These are phyloP conservation scores for Backusella circina DNA, from an alignment of 192 early-diverging fungal genomes.

Conservation along the genomic window DNA sequence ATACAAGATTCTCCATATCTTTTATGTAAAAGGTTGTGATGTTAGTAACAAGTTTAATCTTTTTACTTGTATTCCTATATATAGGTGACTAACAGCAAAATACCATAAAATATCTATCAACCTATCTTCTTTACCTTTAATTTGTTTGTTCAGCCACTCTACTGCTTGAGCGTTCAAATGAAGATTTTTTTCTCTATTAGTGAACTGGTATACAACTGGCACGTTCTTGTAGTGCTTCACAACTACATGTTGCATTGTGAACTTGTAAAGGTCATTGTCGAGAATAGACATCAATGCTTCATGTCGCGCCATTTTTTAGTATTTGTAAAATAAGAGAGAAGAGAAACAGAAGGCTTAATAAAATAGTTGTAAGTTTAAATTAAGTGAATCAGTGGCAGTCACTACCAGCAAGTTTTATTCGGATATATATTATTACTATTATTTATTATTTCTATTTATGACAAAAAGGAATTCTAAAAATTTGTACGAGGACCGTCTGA, in stretches of 20 bases:
- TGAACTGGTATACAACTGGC: constrained; percentile 60
- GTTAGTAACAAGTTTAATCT: neutral
- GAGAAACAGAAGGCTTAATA: neutral
- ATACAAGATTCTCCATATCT: constrained; percentile 42
- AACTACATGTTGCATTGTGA: constrained; percentile 79
- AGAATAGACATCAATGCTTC: constrained; percentile 52
- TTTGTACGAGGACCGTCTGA: constrained; percentile 9
- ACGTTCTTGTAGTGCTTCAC: constrained; percentile 63
- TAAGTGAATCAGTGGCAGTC: neutral
- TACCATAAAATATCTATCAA: neutral
- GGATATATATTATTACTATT: neutral
- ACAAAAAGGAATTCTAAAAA: neutral
- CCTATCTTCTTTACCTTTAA: constrained; percentile 25
- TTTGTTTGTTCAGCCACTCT: constrained; percentile 39
- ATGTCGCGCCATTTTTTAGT: neutral
- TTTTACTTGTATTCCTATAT: neutral
- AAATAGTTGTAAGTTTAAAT: neutral
- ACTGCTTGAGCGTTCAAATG: constrained; percentile 41
- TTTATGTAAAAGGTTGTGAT: constrained; percentile 10
- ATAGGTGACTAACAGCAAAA: neutral
- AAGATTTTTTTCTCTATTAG: constrained; percentile 51
- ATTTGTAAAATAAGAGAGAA: neutral
- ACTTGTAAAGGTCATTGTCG: constrained; percentile 84
- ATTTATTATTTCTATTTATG: neutral
- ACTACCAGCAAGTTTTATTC: neutral